These are phyloP conservation scores for Croton setiger DNA, from an alignment of 441 rosid genomes.

Conservation along the genomic window DNA sequence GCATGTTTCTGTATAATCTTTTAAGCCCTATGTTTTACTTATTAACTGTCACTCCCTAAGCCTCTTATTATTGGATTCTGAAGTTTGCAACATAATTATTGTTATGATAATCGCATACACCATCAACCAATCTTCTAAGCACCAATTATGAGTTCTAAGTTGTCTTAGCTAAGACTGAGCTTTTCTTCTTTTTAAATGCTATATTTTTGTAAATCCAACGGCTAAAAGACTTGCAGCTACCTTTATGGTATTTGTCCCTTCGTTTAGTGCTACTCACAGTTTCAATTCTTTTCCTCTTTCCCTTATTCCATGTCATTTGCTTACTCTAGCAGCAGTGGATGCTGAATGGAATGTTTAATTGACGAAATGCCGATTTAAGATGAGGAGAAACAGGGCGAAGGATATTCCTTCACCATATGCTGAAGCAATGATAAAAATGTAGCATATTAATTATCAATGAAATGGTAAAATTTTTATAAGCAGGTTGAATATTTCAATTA, in stretches of 20 bases:
- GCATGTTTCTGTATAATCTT: not conserved
- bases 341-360: too few species aligned
- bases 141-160: not conserved
- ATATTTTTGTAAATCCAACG: not conserved
- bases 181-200: not conserved
- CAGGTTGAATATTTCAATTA: not conserved
- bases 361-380: too few species aligned
- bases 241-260: too few species aligned
- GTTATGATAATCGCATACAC: not conserved
- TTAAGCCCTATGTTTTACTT: not conserved
- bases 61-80: not conserved
- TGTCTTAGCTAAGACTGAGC: not conserved
- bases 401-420: not conserved
- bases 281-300: too few species aligned
- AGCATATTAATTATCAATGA: not conserved
- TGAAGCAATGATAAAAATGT: not conserved
- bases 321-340: too few species aligned
- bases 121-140: not conserved
- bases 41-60: too few species aligned
- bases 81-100: conserved; percentile 2
- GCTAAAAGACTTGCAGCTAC: too few species aligned
- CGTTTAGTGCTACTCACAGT: too few species aligned
- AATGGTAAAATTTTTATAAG: not conserved
- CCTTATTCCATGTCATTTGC: too few species aligned
- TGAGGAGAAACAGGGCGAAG: too few species aligned